phyloP scores from a whole-genome alignment of 106 monocot species.

The Allium cepa region DNA sequence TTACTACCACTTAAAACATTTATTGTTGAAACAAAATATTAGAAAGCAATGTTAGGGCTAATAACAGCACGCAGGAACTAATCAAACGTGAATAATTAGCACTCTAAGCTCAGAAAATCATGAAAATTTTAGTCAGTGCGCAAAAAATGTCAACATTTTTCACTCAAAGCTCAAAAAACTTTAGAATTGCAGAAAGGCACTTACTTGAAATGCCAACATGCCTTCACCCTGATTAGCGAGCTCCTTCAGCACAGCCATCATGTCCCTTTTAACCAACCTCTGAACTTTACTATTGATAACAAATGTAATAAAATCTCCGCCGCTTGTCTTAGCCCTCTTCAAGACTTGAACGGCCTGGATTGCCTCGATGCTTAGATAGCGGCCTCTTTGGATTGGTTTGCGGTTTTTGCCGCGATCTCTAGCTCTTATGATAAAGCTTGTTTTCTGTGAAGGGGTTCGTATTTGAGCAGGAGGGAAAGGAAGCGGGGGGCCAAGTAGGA shows the following conservation, averaged over 20 bases:
- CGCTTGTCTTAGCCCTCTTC: constrained; percentile 38
- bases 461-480: not conserved
- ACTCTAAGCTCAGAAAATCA: too few relatives aligned
- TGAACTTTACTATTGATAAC: constrained; percentile 49
- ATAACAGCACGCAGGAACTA: too few relatives aligned
- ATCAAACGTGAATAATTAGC: too few relatives aligned
- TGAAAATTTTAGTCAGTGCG: too few relatives aligned
- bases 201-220: constrained; percentile 60
- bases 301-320: constrained; percentile 10
- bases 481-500: not conserved
- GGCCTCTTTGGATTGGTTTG: constrained; percentile 73
- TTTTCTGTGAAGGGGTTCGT: not conserved
- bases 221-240: constrained; percentile 56
- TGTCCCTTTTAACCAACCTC: constrained; percentile 71
- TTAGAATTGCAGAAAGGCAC: not conserved
- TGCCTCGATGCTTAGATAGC: constrained; percentile 86
- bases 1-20: too few relatives aligned
- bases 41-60: too few relatives aligned
- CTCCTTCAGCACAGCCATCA: constrained; percentile 71
- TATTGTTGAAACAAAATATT: too few relatives aligned
- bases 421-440: constrained; percentile 21
- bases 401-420: constrained; percentile 88
- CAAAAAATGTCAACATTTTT: not conserved
- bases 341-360: constrained; percentile 91
- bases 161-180: not conserved